Evolutionary conservation across 495 filamentous ascomycete genomes (phyloP), one percentile per base, ranked within the genome.

Genomic region (Penicillium samsonianum): DNA sequence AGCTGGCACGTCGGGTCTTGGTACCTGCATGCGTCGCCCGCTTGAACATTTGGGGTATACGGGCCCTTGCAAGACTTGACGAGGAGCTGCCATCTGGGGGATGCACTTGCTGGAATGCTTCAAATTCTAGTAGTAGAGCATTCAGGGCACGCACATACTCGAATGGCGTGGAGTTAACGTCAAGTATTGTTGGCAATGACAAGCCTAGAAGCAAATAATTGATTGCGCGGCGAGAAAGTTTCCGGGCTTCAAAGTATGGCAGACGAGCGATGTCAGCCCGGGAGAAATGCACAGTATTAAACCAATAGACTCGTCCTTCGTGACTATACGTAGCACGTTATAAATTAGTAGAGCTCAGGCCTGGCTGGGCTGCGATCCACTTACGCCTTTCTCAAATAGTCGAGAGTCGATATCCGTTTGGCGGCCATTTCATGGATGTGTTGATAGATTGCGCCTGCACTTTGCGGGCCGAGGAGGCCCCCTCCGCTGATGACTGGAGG

Each of bases 221-320:
- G 53, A 91, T 92, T 35, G 95, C 92, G 55, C 86, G 87, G 42
- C 91, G 87, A 56, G 88, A 86, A 30, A 96, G 85, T 65, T 91
- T 93, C 61, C 85, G 84, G 25, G 83, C 70, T 60, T 94, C 88
- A 64, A 96, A 92, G 71, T 91, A 96, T 28, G 95, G 87, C 70
- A 96, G 84, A 58, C 84, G 87, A 30, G 82, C 73, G 30, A 98
- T 80, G 69, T 96, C 91, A 23, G 84, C 71, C 61, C 90, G 91
- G 58, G 90, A 87, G 72, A 96, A 96, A 69, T 94, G 86, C 43
- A 97, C 82, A 0, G 94, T 95, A 73, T 96, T 96, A 73, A 96
- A 96, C 92, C 93, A 98, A 77, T 96, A 97, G 22, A 96, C 86
- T 50, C 88, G 87, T 47, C 95, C 93, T 75, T 96, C 91, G 62